Evolutionary conservation across 257 asterid species (phyloP).

Genomic region (Voacanga thouarsii): DNA sequence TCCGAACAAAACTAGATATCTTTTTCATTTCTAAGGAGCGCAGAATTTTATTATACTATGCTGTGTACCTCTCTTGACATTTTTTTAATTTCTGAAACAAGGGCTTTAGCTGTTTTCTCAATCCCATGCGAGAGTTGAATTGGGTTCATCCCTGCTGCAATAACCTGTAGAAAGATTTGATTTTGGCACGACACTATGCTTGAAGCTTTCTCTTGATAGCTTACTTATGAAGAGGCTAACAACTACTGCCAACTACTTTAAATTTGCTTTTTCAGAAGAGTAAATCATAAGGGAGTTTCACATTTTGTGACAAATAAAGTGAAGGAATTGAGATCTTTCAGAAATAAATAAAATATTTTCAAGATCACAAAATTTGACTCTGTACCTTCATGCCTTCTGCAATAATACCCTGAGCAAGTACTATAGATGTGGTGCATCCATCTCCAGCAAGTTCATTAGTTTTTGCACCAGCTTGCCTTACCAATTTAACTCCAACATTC

Average conservation of each 20-base stretch:
- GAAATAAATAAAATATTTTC: neutral
- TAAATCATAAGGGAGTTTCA: neutral
- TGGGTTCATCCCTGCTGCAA: constrained; percentile 78
- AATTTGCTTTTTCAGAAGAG: neutral
- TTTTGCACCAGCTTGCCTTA: constrained; percentile 85
- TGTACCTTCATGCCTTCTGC: constrained; percentile 78
- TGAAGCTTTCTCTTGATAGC: neutral
- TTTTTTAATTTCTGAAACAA: constrained; percentile 62
- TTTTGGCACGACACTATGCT: neutral
- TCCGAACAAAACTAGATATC: neutral
- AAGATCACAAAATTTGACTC: neutral
- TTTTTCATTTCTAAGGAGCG: neutral
- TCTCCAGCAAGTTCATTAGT: constrained; percentile 89
- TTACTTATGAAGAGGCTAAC: neutral
- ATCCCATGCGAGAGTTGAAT: constrained; percentile 78
- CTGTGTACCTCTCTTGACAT: constrained; percentile 69
- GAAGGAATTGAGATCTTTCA: neutral
- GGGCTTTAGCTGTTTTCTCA: constrained; percentile 66
- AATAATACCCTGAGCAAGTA: constrained; percentile 81
- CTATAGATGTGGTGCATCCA: constrained; percentile 78
- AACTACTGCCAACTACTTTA: neutral
- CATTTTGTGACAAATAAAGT: neutral
- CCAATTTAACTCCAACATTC: constrained; percentile 80
- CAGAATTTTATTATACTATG: neutral
- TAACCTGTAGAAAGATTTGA: constrained; percentile 39